A percentile compares a stretch with the other conserved stretches of the same genome.
These are phyloP conservation scores for Nepenthes alata DNA, from an alignment of 179 eudicot genomes.

Conservation along the genomic window DNA sequence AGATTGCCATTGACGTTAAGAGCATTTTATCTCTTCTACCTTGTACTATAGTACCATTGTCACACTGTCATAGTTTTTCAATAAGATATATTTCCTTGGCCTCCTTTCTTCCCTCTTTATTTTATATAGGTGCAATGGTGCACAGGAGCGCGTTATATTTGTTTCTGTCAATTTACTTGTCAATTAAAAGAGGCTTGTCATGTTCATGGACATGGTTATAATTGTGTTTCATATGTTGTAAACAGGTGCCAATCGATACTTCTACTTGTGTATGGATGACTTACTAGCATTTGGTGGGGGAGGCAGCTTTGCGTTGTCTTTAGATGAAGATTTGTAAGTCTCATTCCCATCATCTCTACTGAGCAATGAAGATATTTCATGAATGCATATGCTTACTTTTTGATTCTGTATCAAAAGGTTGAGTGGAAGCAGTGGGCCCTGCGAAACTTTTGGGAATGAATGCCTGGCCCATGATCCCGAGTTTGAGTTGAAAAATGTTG, in stretches of 20 bases:
- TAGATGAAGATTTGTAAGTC: slow-evolving; percentile 85
- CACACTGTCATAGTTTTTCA: no score
- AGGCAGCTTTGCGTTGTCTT: slow-evolving; percentile 64
- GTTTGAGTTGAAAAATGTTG: slow-evolving; percentile 81
- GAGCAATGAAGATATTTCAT: not conserved
- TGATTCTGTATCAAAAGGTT: slow-evolving; percentile 33
- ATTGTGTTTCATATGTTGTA: slow-evolving; percentile 7
- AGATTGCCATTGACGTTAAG: no score
- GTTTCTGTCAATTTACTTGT: no score
- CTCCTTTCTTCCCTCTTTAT: no score
- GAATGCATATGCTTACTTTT: not conserved
- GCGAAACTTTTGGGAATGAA: slow-evolving; percentile 82
- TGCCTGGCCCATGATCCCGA: slow-evolving; percentile 73
- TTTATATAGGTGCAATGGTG: no score
- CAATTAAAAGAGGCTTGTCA: not conserved
- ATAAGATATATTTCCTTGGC: no score
- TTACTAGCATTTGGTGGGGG: slow-evolving; percentile 91
- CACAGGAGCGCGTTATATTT: no score
- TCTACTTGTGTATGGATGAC: slow-evolving; percentile 67
- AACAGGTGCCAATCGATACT: slow-evolving; percentile 81
- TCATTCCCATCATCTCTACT: slow-evolving; percentile 6
- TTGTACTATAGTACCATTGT: no score
- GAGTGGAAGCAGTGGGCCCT: slow-evolving; percentile 85
- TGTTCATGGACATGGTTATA: slow-evolving; percentile 6
- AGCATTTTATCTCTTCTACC: no score